Evolutionary conservation across 768 basidiomycete genomes (phyloP), one percentile per base, ranked within the genome.

Genomic region (Boletus eberwhitei): DNA sequence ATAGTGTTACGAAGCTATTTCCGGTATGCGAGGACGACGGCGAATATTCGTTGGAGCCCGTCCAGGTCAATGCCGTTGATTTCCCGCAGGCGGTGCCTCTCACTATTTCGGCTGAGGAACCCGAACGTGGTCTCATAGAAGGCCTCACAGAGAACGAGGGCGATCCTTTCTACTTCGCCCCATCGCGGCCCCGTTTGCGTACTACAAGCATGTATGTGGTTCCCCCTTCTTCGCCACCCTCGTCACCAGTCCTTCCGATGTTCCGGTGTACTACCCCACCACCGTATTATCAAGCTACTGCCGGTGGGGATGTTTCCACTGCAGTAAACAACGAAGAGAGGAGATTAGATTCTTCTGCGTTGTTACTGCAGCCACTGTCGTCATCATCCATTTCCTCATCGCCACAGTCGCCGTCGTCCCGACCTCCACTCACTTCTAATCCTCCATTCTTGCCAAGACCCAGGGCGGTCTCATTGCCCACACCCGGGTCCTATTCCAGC

Each of bases 21-120:
- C 71, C 69, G 3, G 67, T 72, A 19, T 57, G 52, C 40, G 71
- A 71, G 58, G 69, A 69, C 21, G 67, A 71, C 39, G 48, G 41
- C 26, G 71, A 72, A 9, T 78, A 78, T 51, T 72, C 73, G 51
- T 67, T 64, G 31, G 58, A 66, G 29, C 29, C 56, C 22, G 46
- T 38, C 24, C 43, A 56, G 7, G 52, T 4, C 19, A 48, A 36
- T 48, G 57, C 55, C 9, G 44, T 72, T 42, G 60, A 57, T 48
- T 71, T 69, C 40, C 69, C 66, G 5, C 61, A 58, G 35, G 38
- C 35, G 7, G 53, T 52, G 2, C 52, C 49, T 45, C 31, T 22
- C 9, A 2, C 34, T 22, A 45, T 52, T 44, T 39, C 54, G 21
- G n/a, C 37, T 8, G 35, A 57, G 13, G 53, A 52, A 19, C 9